Percentiles rank a stretch among this genome's conserved stretches.
Evolutionary conservation across 495 filamentous ascomycete genomes (phyloP).

Genomic region (Acidiella bohemica): DNA sequence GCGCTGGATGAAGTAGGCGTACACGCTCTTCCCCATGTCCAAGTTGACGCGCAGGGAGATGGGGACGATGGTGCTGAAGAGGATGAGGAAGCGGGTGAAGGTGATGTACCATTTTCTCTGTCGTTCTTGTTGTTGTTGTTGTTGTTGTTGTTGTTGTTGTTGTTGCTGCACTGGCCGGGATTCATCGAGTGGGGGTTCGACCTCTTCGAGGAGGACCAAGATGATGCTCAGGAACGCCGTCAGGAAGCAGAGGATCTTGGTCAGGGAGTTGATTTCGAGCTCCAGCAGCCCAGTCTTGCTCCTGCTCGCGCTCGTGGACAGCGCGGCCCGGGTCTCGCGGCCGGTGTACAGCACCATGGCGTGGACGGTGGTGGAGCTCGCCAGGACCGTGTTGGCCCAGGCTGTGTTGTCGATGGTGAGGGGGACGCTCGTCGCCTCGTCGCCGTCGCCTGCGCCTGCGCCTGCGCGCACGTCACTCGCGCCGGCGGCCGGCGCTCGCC

Average conservation of each 20-base stretch:
- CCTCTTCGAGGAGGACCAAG: conserved; percentile 76
- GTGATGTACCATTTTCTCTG: conserved; percentile 93
- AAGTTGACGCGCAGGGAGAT: conserved; percentile 93
- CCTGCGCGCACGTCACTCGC: conserved; percentile 6
- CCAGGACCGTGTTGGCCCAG: conserved; percentile 96
- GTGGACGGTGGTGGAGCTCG: conserved; percentile 73
- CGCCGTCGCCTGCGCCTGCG: neutral
- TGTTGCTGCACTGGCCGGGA: no score
- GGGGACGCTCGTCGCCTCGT: conserved; percentile 42
- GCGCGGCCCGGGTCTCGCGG: conserved; percentile 80
- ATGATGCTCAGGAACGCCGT: conserved; percentile 76
- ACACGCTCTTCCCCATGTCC: conserved; percentile 92
- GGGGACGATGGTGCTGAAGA: conserved; percentile 98
- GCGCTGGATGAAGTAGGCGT: conserved; percentile 86
- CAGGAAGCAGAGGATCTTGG: conserved; percentile 85
- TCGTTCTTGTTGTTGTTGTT: no score
- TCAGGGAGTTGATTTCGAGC: conserved; percentile 94
- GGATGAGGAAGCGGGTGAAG: conserved; percentile 86
- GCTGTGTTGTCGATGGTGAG: conserved; percentile 94
- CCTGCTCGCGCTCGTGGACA: conserved; percentile 81
- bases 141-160: no score
- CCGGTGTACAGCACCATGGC: conserved; percentile 91
- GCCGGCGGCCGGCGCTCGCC: conserved; percentile 18
- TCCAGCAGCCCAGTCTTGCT: conserved; percentile 90
- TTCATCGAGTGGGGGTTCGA: conserved; percentile 37